phyloP scores from a whole-genome alignment of 2,329 filamentous ascomycete genomes.

The Exophiala sp. region DNA sequence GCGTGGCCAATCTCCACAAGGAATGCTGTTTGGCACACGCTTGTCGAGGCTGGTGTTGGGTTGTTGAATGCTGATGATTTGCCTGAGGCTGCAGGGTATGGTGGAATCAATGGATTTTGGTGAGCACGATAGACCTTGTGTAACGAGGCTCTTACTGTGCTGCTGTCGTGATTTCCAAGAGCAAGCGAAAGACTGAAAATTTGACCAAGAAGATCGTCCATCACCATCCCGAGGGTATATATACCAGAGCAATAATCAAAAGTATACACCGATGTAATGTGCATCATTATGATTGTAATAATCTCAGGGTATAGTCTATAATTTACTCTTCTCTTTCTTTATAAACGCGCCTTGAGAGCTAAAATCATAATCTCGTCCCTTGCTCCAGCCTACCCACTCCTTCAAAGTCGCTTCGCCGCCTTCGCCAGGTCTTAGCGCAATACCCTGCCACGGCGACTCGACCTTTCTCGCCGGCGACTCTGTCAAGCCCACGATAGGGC shows the following conservation, averaged over 20 bases:
- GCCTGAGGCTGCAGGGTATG: slow-evolving; percentile 43
- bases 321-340: slow-evolving; percentile 36
- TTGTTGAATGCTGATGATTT: slow-evolving; percentile 64
- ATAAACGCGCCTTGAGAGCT: slow-evolving; percentile 58
- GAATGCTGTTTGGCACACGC: slow-evolving; percentile 56
- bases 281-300: too few relatives aligned
- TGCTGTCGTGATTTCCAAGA: neutral
- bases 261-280: too few relatives aligned
- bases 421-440: slow-evolving; percentile 60
- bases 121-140: too few relatives aligned
- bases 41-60: slow-evolving; percentile 58
- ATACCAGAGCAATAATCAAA: neutral
- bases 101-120: slow-evolving; percentile 22
- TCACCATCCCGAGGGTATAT: neutral
- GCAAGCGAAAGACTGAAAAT: too few relatives aligned
- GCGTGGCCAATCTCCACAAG: slow-evolving; percentile 57
- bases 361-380: slow-evolving; percentile 67
- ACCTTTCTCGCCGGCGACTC: slow-evolving; percentile 67
- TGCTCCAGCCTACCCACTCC: slow-evolving; percentile 74
- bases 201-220: too few relatives aligned
- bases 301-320: slow-evolving; percentile 11
- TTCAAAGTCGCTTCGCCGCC: slow-evolving; percentile 68
- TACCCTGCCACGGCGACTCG: slow-evolving; percentile 61
- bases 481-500: slow-evolving; percentile 51
- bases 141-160: too few relatives aligned